phyloP scores from a whole-genome alignment of 2,329 filamentous ascomycete species.

The Curvularia hawaiiensis region DNA sequence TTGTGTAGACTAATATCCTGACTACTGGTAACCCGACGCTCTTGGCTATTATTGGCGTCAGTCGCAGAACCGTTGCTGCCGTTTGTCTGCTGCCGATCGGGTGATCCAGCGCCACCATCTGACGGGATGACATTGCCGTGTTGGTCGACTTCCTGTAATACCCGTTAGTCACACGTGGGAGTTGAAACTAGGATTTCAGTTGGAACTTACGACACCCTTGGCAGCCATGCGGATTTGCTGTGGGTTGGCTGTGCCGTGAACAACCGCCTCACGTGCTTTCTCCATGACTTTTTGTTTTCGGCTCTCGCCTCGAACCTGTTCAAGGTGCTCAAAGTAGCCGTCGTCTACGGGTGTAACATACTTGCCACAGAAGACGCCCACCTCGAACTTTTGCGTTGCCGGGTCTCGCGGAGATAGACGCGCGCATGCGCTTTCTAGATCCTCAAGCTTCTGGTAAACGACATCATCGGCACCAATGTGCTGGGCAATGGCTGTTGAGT shows the following conservation, averaged over 20 bases:
- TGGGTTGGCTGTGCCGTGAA: slow-evolving; percentile 65
- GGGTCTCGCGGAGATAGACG: slow-evolving; percentile 67
- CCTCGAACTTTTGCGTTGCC: slow-evolving; percentile 73
- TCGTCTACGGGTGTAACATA: slow-evolving; percentile 82
- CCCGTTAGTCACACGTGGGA: slow-evolving; percentile 14
- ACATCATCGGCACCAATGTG: slow-evolving; percentile 77
- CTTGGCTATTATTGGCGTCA: slow-evolving; percentile 30
- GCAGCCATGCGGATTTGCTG: slow-evolving; percentile 66
- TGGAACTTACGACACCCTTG: slow-evolving; percentile 58
- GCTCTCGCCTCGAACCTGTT: slow-evolving; percentile 72
- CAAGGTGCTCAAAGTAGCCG: slow-evolving; percentile 82
- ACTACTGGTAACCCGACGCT: slow-evolving; percentile 48
- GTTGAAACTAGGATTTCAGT: not conserved
- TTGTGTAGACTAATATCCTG: slow-evolving; percentile 69
- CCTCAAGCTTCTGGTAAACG: slow-evolving; percentile 76
- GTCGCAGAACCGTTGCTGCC: slow-evolving; percentile 20
- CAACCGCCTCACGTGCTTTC: slow-evolving; percentile 66
- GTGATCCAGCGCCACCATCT: slow-evolving; percentile 29
- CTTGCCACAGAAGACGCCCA: slow-evolving; percentile 88
- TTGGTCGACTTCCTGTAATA: slow-evolving; percentile 54
- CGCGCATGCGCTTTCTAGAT: slow-evolving; percentile 79
- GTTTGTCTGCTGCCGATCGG: slow-evolving; percentile 34
- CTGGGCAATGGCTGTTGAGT: slow-evolving; percentile 64
- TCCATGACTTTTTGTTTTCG: slow-evolving; percentile 70
- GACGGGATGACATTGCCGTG: slow-evolving; percentile 63